These are phyloP conservation scores for Pythium insidiosum DNA, from an alignment of 352 stramenopile genomes.

Conservation along the genomic window DNA sequence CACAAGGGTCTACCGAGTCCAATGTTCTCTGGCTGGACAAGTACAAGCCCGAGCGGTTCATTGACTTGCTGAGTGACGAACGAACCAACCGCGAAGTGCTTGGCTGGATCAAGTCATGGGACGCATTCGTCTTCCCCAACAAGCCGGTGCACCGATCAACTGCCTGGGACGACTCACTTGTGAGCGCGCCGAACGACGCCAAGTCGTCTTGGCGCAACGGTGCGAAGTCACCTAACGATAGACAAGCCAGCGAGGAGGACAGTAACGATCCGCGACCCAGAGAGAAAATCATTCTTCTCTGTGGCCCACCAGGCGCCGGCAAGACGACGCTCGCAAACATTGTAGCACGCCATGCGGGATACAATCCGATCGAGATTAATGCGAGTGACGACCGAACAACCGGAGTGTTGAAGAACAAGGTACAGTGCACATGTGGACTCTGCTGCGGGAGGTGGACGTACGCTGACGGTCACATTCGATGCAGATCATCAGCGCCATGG, in stretches of 20 bases:
- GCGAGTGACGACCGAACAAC: constrained; percentile 96
- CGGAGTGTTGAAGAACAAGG: constrained; percentile 86
- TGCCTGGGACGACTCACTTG: constrained; percentile 7
- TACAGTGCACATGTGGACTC: constrained; percentile 19
- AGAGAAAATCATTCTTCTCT: constrained; percentile 93
- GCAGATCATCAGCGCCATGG: constrained; percentile 87
- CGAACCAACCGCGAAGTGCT: constrained; percentile 96
- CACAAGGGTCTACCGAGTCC: too few species aligned
- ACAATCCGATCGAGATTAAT: constrained; percentile 97
- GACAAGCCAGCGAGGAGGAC: constrained; percentile 8
- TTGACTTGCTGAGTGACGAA: constrained; percentile 95
- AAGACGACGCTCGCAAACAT: constrained; percentile 98
- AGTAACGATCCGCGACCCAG: constrained; percentile 40
- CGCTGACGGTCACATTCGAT: too few species aligned
- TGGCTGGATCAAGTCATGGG: constrained; percentile 92
- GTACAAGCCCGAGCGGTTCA: constrained; percentile 92
- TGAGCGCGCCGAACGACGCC: constrained; percentile 5
- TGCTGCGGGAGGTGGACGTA: too few species aligned
- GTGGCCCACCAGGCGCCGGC: constrained; percentile 87
- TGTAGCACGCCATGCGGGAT: constrained; percentile 93
- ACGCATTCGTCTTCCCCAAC: constrained; percentile 91
- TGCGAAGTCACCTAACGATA: neutral
- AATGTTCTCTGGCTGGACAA: constrained; percentile 94
- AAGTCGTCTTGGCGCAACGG: constrained; percentile 5
- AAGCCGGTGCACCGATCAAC: constrained; percentile 29